These are phyloP conservation scores for Gossypium arboreum DNA, from an alignment of 345 rosid species.

Conservation along the genomic window DNA sequence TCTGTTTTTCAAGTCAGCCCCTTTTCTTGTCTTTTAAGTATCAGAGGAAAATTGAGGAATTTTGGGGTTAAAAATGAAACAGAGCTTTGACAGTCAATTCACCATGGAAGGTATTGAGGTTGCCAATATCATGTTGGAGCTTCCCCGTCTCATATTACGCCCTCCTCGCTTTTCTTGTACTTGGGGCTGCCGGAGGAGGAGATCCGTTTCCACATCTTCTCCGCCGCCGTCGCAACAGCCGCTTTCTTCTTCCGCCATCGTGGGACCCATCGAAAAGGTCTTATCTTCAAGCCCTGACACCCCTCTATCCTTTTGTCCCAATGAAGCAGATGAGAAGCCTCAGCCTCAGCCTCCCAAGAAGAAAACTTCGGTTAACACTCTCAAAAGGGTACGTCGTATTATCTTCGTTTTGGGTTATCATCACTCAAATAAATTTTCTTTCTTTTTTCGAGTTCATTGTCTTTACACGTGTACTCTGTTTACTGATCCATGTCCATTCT, in stretches of 20 bases:
- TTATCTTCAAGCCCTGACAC: conserved; percentile 35
- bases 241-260: not conserved
- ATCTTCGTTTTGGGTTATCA: not conserved
- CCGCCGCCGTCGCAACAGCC: not conserved
- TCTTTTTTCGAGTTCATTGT: not conserved
- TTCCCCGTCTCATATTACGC: conserved; percentile 13
- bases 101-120: conserved; percentile 17
- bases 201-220: conserved; percentile 14
- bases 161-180: conserved; percentile 8
- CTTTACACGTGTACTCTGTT: not conserved
- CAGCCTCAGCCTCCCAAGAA: conserved; percentile 17
- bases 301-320: conserved; percentile 33
- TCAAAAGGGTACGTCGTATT: conserved; percentile 21
- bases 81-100: not conserved
- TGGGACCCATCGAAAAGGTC: conserved; percentile 3
- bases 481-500: not conserved
- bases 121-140: conserved; percentile 23
- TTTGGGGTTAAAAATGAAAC: not conserved
- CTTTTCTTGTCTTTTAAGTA: too few relatives aligned
- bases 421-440: not conserved
- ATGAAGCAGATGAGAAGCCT: conserved; percentile 35
- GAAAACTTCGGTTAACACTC: conserved; percentile 19
- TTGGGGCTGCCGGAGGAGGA: conserved; percentile 32
- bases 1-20: not conserved
- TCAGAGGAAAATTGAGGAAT: too few relatives aligned